These are phyloP conservation scores for Boletus sensibilis DNA, from an alignment of 768 basidiomycete genomes.

Conservation along the genomic window DNA sequence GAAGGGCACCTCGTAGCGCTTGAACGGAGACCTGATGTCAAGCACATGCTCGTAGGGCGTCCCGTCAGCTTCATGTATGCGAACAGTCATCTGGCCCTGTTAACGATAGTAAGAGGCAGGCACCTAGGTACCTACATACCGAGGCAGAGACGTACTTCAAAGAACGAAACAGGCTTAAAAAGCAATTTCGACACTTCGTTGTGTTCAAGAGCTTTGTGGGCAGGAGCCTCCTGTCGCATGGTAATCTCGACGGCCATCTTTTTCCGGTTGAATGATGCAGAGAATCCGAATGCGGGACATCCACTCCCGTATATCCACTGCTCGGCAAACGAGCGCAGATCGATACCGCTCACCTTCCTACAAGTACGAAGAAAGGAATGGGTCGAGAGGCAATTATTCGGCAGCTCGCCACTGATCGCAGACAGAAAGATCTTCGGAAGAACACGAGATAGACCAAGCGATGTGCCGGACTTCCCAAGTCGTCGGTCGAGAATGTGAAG, in stretches of 20 bases:
- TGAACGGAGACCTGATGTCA: slow-evolving; percentile 82
- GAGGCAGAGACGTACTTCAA: slow-evolving; percentile 59
- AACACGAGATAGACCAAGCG: slow-evolving; percentile 90
- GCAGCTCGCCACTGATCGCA: slow-evolving; percentile 88
- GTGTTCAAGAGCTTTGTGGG: slow-evolving; percentile 62
- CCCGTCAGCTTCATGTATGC: slow-evolving; percentile 98
- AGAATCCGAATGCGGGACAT: slow-evolving; percentile 87
- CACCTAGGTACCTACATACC: not conserved
- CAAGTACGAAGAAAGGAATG: slow-evolving; percentile 89
- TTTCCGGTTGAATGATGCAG: slow-evolving; percentile 92
- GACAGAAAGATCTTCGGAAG: slow-evolving; percentile 94
- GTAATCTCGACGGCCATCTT: slow-evolving; percentile 98
- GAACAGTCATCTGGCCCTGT: slow-evolving; percentile 96
- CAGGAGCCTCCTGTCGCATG: slow-evolving; percentile 86
- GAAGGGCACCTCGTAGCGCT: slow-evolving; percentile 97
- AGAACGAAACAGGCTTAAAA: slow-evolving; percentile 83
- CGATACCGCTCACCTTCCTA: slow-evolving; percentile 90
- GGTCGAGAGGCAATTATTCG: slow-evolving; percentile 83
- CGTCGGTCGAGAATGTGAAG: slow-evolving; percentile 93
- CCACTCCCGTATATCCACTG: slow-evolving; percentile 99
- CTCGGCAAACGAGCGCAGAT: slow-evolving; percentile 89
- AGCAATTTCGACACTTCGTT: slow-evolving; percentile 64
- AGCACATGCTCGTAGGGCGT: slow-evolving; percentile 98
- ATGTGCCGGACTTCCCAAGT: slow-evolving; percentile 92
- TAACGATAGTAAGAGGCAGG: slow-evolving; percentile 6